These are phyloP conservation scores for Phytomonas sp. DNA, from an alignment of 208 protist genomes.

Conservation along the genomic window DNA sequence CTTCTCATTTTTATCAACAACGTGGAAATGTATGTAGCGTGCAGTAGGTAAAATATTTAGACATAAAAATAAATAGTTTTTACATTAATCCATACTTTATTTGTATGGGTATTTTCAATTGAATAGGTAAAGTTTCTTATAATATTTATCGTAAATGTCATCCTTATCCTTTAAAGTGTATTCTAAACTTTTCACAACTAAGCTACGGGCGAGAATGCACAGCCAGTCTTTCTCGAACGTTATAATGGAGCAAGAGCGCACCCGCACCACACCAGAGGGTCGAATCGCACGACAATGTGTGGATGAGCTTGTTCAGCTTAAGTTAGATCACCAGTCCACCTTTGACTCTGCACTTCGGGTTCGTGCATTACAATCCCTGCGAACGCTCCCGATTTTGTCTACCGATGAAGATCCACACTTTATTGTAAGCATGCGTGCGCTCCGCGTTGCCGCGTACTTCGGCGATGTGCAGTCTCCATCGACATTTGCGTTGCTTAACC, in stretches of 20 bases:
- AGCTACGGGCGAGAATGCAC: conserved; percentile 64
- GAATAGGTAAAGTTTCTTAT: conserved; percentile 6
- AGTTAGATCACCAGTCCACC: conserved; percentile 30
- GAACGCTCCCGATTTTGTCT: conserved; percentile 57
- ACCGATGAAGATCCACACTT: conserved; percentile 70
- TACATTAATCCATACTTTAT: neutral
- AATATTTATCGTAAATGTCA: conserved; percentile 4
- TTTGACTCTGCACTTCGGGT: conserved; percentile 32
- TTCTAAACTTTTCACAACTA: conserved; percentile 33
- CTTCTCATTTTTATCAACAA: conserved; percentile 3
- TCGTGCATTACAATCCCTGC: conserved; percentile 38
- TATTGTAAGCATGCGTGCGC: conserved; percentile 26
- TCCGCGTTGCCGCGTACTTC: conserved; percentile 63
- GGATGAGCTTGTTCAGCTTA: conserved; percentile 29
- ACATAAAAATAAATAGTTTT: neutral
- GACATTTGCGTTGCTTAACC: conserved; percentile 69
- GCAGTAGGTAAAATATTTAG: neutral
- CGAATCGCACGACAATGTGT: conserved; percentile 29
- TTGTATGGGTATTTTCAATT: neutral
- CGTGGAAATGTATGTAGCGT: neutral
- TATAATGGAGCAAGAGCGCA: conserved; percentile 13
- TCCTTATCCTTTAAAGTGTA: conserved; percentile 20
- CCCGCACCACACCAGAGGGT: conserved; percentile 17
- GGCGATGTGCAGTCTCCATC: conserved; percentile 22
- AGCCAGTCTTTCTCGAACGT: conserved; percentile 35